Base-by-base conservation (phyloP, 345 rosid genomes). In the Dipteronia sinensis region DNA sequence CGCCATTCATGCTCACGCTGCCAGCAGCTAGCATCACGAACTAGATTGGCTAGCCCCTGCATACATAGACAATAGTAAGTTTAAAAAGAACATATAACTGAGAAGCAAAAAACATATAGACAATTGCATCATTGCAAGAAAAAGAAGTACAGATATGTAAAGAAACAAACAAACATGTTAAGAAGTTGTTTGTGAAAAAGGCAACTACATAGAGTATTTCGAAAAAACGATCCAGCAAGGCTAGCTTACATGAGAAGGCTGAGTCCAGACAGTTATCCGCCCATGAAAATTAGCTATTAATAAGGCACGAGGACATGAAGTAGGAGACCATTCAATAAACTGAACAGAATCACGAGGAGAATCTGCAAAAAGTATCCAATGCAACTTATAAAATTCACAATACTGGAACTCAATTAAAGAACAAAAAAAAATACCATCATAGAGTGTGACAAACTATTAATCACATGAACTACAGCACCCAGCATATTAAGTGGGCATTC, bases 311-410 rank as follows among this genome's bases (percentile, higher is more conserved):
- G 98, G 95, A 65, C 97, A 92, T 77, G 98, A 92, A 61, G 91
- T 86, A 31, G 99, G 99, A 15, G 99, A 94, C 99, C 99, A 94
- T 82, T 96, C 99, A 46, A 96, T 92, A 82, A 89, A 96, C 79
- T 96, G 99, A 76, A 96, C 98, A 80, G 99, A 96, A 86, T 96
- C 99, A 64, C 99, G 96, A 71, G 98, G 99, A 79, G 98, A 96
- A 83, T 96, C 99, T 96, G 89, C 77, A 85, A 55, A 74, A 74
- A 13, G 65, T 27, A 78, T 42, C 31, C 63, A 46, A 46, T 53
- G 40, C 69, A 84, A 82, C 65, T 49, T 38, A 40, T 42, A 15
- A 7, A 16, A 40, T 65, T 65, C 69, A 66, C 40, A 66, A 49
- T 7, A 75, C 25, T 34, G 49, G n/a, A 77, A 71, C 66, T 40